Conservation (phyloP, 225 moss, liverwort and hornwort species). For the Marchantia paleacea region DNA sequence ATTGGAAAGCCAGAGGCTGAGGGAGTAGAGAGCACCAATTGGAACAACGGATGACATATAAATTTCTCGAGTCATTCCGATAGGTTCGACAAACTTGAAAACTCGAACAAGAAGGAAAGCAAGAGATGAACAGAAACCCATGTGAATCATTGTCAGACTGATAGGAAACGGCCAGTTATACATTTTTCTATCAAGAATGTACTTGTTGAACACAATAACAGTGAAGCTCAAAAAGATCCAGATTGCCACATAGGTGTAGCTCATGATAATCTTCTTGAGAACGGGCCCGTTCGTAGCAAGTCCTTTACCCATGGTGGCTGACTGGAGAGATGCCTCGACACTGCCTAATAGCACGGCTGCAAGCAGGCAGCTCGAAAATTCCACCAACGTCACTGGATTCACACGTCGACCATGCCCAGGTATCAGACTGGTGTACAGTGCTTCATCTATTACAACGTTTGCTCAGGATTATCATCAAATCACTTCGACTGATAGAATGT, state of each 20-base stretch:
- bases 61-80: slow-evolving; percentile 69
- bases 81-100: slow-evolving; percentile 77
- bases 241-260: slow-evolving; percentile 73
- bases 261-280: slow-evolving; percentile 63
- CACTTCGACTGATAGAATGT: neutral
- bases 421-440: neutral
- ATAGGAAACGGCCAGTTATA: slow-evolving; percentile 92
- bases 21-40: slow-evolving; percentile 54
- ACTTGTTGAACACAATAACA: slow-evolving; percentile 96
- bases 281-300: slow-evolving; percentile 34
- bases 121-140: slow-evolving; percentile 77
- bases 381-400: neutral
- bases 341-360: neutral
- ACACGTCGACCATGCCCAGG: neutral
- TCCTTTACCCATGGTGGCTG: slow-evolving; percentile 37
- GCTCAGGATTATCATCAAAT: neutral
- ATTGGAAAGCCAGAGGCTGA: slow-evolving; percentile 59
- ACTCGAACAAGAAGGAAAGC: slow-evolving; percentile 80
- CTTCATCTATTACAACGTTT: neutral
- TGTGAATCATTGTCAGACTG: slow-evolving; percentile 89
- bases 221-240: slow-evolving; percentile 94
- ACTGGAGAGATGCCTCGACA: neutral
- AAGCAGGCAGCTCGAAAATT: neutral
- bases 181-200: slow-evolving; percentile 84
- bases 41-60: slow-evolving; percentile 53